Conservation (phyloP, 495 filamentous ascomycete species). For the Tuber melanosporum region DNA sequence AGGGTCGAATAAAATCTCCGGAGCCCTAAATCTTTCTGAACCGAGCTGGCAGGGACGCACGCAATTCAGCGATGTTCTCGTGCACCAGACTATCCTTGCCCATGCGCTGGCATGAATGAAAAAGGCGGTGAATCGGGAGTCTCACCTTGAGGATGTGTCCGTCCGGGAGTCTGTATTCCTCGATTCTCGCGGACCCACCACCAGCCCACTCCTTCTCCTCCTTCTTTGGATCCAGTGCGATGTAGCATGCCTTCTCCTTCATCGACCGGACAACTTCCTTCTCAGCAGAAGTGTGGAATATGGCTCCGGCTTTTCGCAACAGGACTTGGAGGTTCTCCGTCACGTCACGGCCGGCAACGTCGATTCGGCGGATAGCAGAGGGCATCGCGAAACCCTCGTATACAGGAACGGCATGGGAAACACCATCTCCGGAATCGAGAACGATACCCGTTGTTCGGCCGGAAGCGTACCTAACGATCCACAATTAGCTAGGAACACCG, state of each 20-base stretch:
- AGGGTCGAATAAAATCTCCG: conserved; percentile 98
- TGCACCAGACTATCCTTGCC: conserved; percentile 91
- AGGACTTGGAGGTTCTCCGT: conserved; percentile 99
- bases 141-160: conserved; percentile 83
- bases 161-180: conserved; percentile 85
- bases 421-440: conserved; percentile 98
- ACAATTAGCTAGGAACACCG: not conserved
- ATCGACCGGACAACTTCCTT: conserved; percentile 99
- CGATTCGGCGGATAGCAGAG: conserved; percentile 97
- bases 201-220: conserved; percentile 95
- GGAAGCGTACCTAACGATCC: conserved; percentile 65
- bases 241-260: conserved; percentile 99
- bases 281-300: conserved; percentile 99
- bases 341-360: conserved; percentile 99
- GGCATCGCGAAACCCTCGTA: conserved; percentile 99
- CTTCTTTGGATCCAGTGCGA: conserved; percentile 98
- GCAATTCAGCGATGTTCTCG: conserved; percentile 66
- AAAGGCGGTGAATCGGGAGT: conserved; percentile 74
- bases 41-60: conserved; percentile 62
- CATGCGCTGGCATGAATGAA: conserved; percentile 92
- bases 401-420: conserved; percentile 99
- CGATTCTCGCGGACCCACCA: conserved; percentile 61
- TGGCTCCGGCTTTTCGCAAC: conserved; percentile 95
- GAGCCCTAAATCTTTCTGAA: conserved; percentile 99
- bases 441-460: conserved; percentile 99